Evolutionary conservation across 2,329 filamentous ascomycete genomes (phyloP).

Genomic region (Fusarium verticillioides): DNA sequence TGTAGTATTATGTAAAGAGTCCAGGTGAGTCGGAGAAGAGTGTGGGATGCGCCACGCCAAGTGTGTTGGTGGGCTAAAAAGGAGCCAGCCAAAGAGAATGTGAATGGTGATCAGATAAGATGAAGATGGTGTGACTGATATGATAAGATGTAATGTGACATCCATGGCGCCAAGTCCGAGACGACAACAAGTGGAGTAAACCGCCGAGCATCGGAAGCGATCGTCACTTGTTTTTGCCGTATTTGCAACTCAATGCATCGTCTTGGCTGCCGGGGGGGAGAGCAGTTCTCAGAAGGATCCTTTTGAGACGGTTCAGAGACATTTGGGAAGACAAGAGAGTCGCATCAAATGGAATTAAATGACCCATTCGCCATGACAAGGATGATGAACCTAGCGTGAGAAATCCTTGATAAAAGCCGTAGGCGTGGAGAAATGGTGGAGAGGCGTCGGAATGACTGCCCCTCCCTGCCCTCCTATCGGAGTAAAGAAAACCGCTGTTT

Average conservation of each 20-base stretch:
- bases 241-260: not conserved
- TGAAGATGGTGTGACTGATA: constrained; percentile 39
- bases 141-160: constrained; percentile 30
- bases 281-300: not conserved
- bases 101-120: constrained; percentile 37
- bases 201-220: constrained; percentile 10
- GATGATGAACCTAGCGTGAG: not conserved
- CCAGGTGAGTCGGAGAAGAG: not conserved
- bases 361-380: not conserved
- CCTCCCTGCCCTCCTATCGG: constrained; percentile 13
- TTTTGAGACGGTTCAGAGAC: not conserved
- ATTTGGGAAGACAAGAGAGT: not conserved
- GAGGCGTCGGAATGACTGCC: not conserved
- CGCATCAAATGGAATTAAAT: not conserved
- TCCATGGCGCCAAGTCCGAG: constrained; percentile 1
- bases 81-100: not conserved
- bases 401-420: constrained; percentile 14
- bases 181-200: not conserved
- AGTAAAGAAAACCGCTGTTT: constrained; percentile 1
- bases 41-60: constrained; percentile 5
- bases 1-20: not conserved
- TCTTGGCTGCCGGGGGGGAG: not conserved
- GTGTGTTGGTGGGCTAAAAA: not conserved
- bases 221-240: constrained; percentile 3
- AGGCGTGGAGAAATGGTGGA: constrained; percentile 13